A percentile compares a stretch with the other conserved stretches of the same genome.
phyloP scores from a whole-genome alignment of 1,139 yeast genomes.

The Debaryomyces coudertii region DNA sequence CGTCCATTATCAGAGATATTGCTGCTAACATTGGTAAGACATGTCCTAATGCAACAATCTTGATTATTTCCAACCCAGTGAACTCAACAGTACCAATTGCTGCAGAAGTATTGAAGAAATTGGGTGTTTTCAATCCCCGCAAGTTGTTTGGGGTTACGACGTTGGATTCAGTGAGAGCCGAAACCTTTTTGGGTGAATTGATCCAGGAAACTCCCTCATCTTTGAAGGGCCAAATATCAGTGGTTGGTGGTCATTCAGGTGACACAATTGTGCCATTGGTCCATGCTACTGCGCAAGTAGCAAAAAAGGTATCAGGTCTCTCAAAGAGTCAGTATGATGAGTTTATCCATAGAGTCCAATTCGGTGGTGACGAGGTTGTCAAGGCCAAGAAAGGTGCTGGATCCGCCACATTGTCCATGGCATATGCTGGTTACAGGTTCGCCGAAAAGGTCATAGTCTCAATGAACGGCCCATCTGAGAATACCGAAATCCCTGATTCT shows the following conservation, averaged over 20 bases:
- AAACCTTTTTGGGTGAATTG: slow-evolving; percentile 59
- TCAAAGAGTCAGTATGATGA: slow-evolving; percentile 39
- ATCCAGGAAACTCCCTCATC: slow-evolving; percentile 37
- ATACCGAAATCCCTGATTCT: slow-evolving; percentile 48
- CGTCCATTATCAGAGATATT: slow-evolving; percentile 64
- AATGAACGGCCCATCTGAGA: slow-evolving; percentile 31
- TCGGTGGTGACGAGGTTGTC: slow-evolving; percentile 81
- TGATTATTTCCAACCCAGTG: slow-evolving; percentile 75
- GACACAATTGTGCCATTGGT: slow-evolving; percentile 70
- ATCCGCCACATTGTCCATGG: slow-evolving; percentile 79
- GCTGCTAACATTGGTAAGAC: slow-evolving; percentile 59
- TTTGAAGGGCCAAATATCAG: slow-evolving; percentile 56
- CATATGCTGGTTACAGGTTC: slow-evolving; percentile 73
- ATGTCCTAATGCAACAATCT: slow-evolving; percentile 64
- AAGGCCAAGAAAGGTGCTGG: slow-evolving; percentile 79
- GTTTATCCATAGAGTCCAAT: slow-evolving; percentile 66
- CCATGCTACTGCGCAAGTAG: slow-evolving; percentile 29
- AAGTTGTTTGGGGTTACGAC: slow-evolving; percentile 76
- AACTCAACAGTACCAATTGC: slow-evolving; percentile 78
- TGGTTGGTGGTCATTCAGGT: slow-evolving; percentile 79
- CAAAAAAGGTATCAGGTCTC: slow-evolving; percentile 33
- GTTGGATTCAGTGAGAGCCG: slow-evolving; percentile 70
- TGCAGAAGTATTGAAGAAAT: slow-evolving; percentile 64
- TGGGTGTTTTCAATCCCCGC: slow-evolving; percentile 64
- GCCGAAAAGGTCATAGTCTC: slow-evolving; percentile 55